Evolutionary conservation across 2,329 filamentous ascomycete species (phyloP).

Genomic region (Neofusicoccum laricinum): DNA sequence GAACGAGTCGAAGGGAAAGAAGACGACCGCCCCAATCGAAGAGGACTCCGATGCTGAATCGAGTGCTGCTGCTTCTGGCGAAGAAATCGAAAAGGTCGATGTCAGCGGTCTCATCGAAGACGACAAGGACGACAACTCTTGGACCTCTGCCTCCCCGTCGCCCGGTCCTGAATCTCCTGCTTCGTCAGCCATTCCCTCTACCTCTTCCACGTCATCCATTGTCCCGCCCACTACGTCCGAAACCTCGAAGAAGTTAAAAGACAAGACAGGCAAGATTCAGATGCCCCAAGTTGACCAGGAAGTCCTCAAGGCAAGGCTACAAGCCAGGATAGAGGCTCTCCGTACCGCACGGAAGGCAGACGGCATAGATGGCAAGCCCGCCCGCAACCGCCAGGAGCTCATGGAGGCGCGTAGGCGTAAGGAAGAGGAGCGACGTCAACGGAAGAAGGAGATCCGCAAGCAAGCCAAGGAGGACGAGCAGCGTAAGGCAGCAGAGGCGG

Average conservation of each 20-base stretch:
- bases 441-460: conserved; percentile 81
- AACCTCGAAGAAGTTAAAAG: conserved; percentile 27
- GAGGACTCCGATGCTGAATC: conserved; percentile 26
- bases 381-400: conserved; percentile 83
- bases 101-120: conserved; percentile 35
- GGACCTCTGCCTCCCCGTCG: conserved; percentile 32
- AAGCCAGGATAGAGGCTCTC: conserved; percentile 79
- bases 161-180: conserved; percentile 38
- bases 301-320: conserved; percentile 72
- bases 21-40: conserved; percentile 24
- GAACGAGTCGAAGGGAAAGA: conserved; percentile 23
- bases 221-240: conserved; percentile 29
- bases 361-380: conserved; percentile 74
- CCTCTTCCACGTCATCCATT: conserved; percentile 49
- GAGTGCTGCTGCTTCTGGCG: conserved; percentile 25
- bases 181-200: conserved; percentile 38
- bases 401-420: conserved; percentile 87
- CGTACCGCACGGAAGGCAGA: conserved; percentile 85
- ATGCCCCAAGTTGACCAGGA: conserved; percentile 65
- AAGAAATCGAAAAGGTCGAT: conserved; percentile 33
- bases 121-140: conserved; percentile 27
- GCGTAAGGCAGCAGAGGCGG: conserved; percentile 54
- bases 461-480: conserved; percentile 80
- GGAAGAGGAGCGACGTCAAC: conserved; percentile 78
- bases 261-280: conserved; percentile 29